A percentile compares a stretch with the other conserved stretches of the same genome.
Evolutionary conservation across 768 basidiomycete species (phyloP).

Genomic region (Nidula microcarpa): DNA sequence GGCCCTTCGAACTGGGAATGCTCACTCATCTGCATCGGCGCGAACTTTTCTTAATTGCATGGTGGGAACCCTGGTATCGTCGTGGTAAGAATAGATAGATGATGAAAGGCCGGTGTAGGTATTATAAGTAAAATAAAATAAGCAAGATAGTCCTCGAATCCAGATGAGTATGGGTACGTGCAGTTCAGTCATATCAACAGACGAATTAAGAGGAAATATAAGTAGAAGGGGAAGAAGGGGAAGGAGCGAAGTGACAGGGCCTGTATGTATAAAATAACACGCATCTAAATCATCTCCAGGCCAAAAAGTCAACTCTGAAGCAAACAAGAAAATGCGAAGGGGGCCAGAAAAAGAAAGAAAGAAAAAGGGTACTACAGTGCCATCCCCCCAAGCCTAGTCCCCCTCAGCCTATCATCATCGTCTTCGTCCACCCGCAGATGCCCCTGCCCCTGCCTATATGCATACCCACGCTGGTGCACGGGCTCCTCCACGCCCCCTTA

Average conservation of each 20-base stretch:
- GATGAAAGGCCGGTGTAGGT: slow-evolving; percentile 24
- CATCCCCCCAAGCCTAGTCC: slow-evolving; percentile 1
- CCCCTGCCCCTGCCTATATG: slow-evolving; percentile 9
- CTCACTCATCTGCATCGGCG: too few species aligned
- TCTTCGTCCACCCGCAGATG: slow-evolving; percentile 14
- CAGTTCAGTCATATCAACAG: neutral
- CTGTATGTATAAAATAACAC: too few species aligned
- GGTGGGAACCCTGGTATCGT: slow-evolving; percentile 12
- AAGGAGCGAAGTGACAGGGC: too few species aligned
- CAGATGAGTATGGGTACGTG: neutral
- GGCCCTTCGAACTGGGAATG: too few species aligned
- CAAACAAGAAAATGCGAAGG: too few species aligned
- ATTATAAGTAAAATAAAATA: slow-evolving; percentile 18
- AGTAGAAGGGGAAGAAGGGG: too few species aligned
- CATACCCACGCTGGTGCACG: neutral
- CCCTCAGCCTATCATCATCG: slow-evolving; percentile 16
- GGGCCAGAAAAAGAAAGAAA: too few species aligned
- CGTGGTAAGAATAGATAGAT: slow-evolving; percentile 2
- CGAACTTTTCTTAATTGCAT: slow-evolving; percentile 12
- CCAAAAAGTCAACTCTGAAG: too few species aligned
- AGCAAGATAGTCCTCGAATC: slow-evolving; percentile 5
- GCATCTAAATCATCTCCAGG: too few species aligned
- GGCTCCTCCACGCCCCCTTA: slow-evolving; percentile 3
- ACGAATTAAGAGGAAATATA: neutral
- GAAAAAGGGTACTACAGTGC: slow-evolving; percentile 31